Base-by-base conservation (phyloP, 306 rosid genomes). In the Gynostemma pentaphyllum region DNA sequence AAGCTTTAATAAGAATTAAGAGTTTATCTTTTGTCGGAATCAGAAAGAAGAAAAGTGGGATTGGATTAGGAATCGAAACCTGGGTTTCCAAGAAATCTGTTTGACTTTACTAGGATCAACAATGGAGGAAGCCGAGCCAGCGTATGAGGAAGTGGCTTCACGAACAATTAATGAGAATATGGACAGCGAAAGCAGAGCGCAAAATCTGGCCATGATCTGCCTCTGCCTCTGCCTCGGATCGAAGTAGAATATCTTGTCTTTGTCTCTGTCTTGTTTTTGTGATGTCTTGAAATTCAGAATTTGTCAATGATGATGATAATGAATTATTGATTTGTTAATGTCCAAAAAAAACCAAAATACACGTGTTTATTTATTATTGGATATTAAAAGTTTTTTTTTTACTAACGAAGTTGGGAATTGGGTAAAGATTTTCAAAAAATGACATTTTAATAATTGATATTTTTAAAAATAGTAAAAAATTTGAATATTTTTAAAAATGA, bases 51-150 rank as follows among this genome's bases (percentile, higher is more conserved):
- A 59, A 19, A 7, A 16, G 28, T 59, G 30, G 46, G 18, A 34
- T 21, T 21, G 30, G 22, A 59, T 32, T 5, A 21, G 61, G 42
- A 66, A 49, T 23, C 61, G 66, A 22, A 37, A 91, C 98, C 98
- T 86, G 42, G 96, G 96, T 62, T 79, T 92, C 95, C 87, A 79
- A 42, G 98, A 92, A 87, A 92, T 44, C 66, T 92, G 96, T 74
- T 82, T 88, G 80, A 81, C 98, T 78, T 81, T 88, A 13, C 95
- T 75, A 27, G 96, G 99, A 67, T 92, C 75, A 80, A 92, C 77
- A 50, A 82, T 82, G 72, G 91, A 68, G 68, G 84, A 82, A 12
- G 89, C 79, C 1, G 94, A 84, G 72, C 87, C 95, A 55, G 98
- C 87, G 53, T 85, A 78, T 2, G 90, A 82, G 57, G 81, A 65